phyloP scores from a whole-genome alignment of 129 eudicot genomes.

The Calendula officinalis region DNA sequence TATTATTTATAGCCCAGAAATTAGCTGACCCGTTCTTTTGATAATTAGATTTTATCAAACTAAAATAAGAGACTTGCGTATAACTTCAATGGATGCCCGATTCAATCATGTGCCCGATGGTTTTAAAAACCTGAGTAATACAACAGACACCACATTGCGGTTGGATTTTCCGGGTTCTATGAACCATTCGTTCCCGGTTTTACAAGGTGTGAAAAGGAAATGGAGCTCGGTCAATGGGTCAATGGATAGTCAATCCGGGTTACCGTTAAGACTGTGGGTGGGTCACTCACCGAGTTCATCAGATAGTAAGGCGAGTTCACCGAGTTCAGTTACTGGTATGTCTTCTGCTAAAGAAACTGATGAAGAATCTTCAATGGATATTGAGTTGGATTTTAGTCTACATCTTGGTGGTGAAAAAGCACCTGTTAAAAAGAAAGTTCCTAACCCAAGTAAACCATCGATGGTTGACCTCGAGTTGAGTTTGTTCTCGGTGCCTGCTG shows the following conservation, averaged over 20 bases:
- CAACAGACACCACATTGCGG: slow-evolving; percentile 70
- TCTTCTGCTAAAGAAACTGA: slow-evolving; percentile 90
- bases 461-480: slow-evolving; percentile 69
- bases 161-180: slow-evolving; percentile 61
- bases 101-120: slow-evolving; percentile 41
- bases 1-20: slow-evolving; percentile 50
- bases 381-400: slow-evolving; percentile 78
- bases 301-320: slow-evolving; percentile 93
- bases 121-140: slow-evolving; percentile 50
- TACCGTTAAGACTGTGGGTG: slow-evolving; percentile 49
- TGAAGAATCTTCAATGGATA: slow-evolving; percentile 86
- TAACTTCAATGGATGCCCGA: slow-evolving; percentile 64
- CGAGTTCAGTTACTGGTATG: slow-evolving; percentile 59
- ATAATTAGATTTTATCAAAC: slow-evolving; percentile 41
- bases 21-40: slow-evolving; percentile 52
- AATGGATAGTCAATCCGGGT: slow-evolving; percentile 36
- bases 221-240: slow-evolving; percentile 57
- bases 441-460: slow-evolving; percentile 27
- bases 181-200: slow-evolving; percentile 25
- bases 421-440: slow-evolving; percentile 43
- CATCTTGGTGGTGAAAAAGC: slow-evolving; percentile 75
- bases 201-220: slow-evolving; percentile 77
- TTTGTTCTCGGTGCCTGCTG: slow-evolving; percentile 68
- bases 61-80: slow-evolving; percentile 36
- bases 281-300: slow-evolving; percentile 89